Evolutionary conservation across 2,329 filamentous ascomycete genomes (phyloP).

Genomic region (Escovopsis weberi): DNA sequence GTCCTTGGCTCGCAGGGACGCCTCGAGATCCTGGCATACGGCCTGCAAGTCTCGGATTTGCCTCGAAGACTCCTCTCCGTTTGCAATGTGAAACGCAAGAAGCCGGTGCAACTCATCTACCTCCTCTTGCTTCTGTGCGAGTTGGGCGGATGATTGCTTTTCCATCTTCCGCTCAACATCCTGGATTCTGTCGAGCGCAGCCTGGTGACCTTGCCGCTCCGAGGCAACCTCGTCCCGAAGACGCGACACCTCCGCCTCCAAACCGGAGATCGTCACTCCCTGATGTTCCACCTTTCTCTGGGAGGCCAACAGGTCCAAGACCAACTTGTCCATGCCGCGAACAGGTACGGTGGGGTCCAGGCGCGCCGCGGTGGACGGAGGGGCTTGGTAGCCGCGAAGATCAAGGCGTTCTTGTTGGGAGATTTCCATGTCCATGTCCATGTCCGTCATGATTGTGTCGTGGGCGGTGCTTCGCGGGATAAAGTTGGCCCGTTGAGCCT

Average conservation of each 20-base stretch:
- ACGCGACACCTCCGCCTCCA: background rate
- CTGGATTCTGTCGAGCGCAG: background rate
- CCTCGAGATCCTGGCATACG: conserved; percentile 1
- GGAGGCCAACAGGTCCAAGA: background rate
- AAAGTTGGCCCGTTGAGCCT: no score
- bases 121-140: background rate
- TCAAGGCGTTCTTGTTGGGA: no score
- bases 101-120: conserved; percentile 1
- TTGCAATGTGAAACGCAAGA: conserved; percentile 2
- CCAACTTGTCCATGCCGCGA: background rate
- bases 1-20: background rate
- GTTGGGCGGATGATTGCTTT: background rate
- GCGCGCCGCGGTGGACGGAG: no score
- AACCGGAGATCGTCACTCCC: background rate
- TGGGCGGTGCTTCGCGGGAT: no score
- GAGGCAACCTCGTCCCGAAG: background rate
- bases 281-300: background rate
- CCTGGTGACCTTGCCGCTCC: background rate
- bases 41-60: conserved; percentile 1
- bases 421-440: no score
- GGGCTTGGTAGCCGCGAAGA: no score
- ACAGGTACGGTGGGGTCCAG: no score
- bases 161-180: background rate
- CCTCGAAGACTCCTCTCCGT: conserved; percentile 2
- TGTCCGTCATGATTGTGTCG: no score